These are phyloP conservation scores for Alternaria sp. DNA, from an alignment of 2,329 filamentous ascomycete genomes.

Conservation along the genomic window DNA sequence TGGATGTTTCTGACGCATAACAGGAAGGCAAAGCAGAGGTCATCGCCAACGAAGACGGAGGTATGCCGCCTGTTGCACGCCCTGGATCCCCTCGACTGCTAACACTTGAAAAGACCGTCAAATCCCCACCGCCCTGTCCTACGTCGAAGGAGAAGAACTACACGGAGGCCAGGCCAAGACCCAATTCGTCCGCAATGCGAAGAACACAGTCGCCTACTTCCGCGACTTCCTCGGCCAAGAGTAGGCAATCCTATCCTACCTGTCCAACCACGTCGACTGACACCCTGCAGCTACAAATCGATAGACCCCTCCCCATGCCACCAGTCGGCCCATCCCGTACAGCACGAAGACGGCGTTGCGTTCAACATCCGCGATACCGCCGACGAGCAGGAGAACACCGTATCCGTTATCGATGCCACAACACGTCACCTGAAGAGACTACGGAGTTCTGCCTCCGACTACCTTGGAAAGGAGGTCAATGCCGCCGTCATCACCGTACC, in stretches of 20 bases:
- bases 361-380: conserved; percentile 83
- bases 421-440: conserved; percentile 85
- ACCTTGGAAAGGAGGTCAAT: conserved; percentile 89
- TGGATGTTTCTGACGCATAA: conserved; percentile 12
- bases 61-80: conserved; percentile 56
- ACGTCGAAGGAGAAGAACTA: conserved; percentile 95
- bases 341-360: conserved; percentile 72
- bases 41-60: conserved; percentile 98
- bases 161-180: conserved; percentile 94
- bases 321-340: conserved; percentile 86
- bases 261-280: conserved; percentile 20
- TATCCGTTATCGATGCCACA: conserved; percentile 80
- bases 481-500: conserved; percentile 94
- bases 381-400: conserved; percentile 61
- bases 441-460: conserved; percentile 83
- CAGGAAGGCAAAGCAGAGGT: conserved; percentile 94
- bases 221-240: conserved; percentile 94
- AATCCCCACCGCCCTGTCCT: conserved; percentile 92
- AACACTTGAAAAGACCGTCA: conserved; percentile 74
- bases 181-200: conserved; percentile 88
- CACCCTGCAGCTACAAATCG: conserved; percentile 74
- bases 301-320: conserved; percentile 97
- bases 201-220: conserved; percentile 95
- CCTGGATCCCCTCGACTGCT: conserved; percentile 6
- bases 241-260: conserved; percentile 57